phyloP scores from a whole-genome alignment of 345 rosid genomes.

The Reutealis trisperma region DNA sequence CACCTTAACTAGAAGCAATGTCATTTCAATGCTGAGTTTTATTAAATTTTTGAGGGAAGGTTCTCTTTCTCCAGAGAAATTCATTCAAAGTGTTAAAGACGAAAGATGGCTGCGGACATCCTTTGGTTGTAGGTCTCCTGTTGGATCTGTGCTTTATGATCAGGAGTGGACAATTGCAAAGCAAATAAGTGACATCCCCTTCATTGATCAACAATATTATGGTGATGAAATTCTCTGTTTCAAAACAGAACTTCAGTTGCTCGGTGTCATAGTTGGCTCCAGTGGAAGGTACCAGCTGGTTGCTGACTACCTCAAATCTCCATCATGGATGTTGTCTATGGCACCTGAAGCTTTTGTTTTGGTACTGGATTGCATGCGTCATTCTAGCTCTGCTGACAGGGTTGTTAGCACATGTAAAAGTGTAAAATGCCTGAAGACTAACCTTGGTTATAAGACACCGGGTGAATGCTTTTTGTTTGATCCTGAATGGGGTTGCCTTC shows the following conservation, averaged over 20 bases:
- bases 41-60: slow-evolving; percentile 48
- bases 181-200: slow-evolving; percentile 56
- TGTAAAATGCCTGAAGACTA: slow-evolving; percentile 52
- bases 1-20: slow-evolving; percentile 36
- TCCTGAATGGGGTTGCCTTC: slow-evolving; percentile 57
- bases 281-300: slow-evolving; percentile 34
- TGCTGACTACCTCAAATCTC: slow-evolving; percentile 37
- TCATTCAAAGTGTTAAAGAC: slow-evolving; percentile 41
- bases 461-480: slow-evolving; percentile 54
- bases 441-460: slow-evolving; percentile 46
- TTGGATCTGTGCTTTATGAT: slow-evolving; percentile 51
- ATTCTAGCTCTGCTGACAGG: not conserved
- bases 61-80: slow-evolving; percentile 40
- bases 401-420: slow-evolving; percentile 28
- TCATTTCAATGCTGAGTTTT: slow-evolving; percentile 53
- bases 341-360: slow-evolving; percentile 49
- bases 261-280: slow-evolving; percentile 55
- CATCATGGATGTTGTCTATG: slow-evolving; percentile 25
- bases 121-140: slow-evolving; percentile 47
- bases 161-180: slow-evolving; percentile 54
- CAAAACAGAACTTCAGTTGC: slow-evolving; percentile 52
- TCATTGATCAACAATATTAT: slow-evolving; percentile 45
- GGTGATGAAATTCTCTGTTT: slow-evolving; percentile 38
- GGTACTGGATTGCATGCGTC: slow-evolving; percentile 41
- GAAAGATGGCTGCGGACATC: slow-evolving; percentile 54